Percentiles rank a stretch among this genome's conserved stretches.
These are phyloP conservation scores for Penicillium vulpinum DNA, from an alignment of 2,329 filamentous ascomycete genomes.

Conservation along the genomic window DNA sequence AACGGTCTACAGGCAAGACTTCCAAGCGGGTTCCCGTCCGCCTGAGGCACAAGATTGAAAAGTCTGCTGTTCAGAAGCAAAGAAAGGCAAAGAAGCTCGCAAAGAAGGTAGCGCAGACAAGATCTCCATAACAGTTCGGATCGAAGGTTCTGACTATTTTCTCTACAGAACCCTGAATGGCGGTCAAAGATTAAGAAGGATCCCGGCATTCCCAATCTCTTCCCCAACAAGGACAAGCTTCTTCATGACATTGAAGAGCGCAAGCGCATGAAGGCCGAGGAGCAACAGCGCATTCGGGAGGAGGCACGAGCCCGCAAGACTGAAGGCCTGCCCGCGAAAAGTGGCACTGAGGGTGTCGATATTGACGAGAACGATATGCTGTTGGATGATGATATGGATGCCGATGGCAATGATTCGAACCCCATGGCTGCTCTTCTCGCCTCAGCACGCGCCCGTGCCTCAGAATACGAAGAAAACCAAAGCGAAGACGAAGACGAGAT, in stretches of 20 bases:
- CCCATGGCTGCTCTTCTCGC: constrained; percentile 47
- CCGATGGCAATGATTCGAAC: constrained; percentile 62
- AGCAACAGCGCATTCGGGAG: constrained; percentile 69
- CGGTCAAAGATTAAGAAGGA: constrained; percentile 94
- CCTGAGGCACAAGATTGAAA: constrained; percentile 93
- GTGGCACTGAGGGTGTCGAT: constrained; percentile 37
- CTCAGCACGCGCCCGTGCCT: constrained; percentile 46
- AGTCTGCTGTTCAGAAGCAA: constrained; percentile 86
- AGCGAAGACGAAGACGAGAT: constrained; percentile 58
- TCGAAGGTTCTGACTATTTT: constrained; percentile 11
- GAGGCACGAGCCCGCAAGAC: constrained; percentile 53
- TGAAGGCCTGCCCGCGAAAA: constrained; percentile 36
- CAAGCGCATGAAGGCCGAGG: constrained; percentile 76
- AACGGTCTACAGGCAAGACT: constrained; percentile 68
- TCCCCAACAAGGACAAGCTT: constrained; percentile 96
- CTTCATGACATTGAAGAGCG: constrained; percentile 92
- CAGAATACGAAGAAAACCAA: constrained; percentile 50
- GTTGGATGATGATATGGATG: constrained; percentile 57
- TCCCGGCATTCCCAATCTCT: constrained; percentile 93
- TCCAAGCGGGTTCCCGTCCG: constrained; percentile 91
- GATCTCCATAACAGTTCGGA: not conserved
- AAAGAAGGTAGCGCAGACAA: constrained; percentile 64
- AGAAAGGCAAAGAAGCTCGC: constrained; percentile 83
- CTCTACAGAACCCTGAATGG: constrained; percentile 84
- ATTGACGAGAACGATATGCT: constrained; percentile 51